These are phyloP conservation scores for Botrytis squamosa DNA, from an alignment of 2,329 filamentous ascomycete genomes.

Conservation along the genomic window DNA sequence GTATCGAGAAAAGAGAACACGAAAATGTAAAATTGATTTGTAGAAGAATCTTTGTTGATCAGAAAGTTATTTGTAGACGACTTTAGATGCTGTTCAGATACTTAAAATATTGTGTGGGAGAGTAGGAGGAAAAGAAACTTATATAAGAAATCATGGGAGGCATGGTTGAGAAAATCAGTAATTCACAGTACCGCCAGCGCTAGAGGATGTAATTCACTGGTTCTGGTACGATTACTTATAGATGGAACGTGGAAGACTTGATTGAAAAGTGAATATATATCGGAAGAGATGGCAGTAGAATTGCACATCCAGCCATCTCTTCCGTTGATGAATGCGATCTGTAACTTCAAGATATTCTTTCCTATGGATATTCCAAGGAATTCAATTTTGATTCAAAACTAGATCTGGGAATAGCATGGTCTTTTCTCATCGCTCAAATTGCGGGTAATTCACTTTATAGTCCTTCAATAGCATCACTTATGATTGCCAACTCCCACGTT, in stretches of 20 bases:
- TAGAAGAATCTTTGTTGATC: not conserved
- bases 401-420: rapidly evolving
- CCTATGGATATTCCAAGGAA: not conserved
- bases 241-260: not conserved
- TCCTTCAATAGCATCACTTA: not conserved
- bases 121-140: too few species aligned
- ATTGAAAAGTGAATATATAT: not conserved
- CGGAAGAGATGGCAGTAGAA: not conserved
- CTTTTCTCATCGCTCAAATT: too few species aligned
- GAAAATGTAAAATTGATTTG: not conserved
- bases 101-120: not conserved
- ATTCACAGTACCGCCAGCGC: not conserved
- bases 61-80: not conserved
- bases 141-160: too few species aligned
- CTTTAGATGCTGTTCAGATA: not conserved
- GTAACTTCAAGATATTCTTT: not conserved
- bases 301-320: not conserved
- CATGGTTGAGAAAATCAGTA: not conserved
- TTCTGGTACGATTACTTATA: not conserved
- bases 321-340: not conserved
- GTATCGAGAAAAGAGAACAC: not conserved
- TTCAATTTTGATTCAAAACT: not conserved
- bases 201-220: not conserved
- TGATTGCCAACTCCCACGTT: not conserved
- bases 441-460: not conserved